These are phyloP conservation scores for Thalassiosira allenii DNA, from an alignment of 352 stramenopile species.

Conservation along the genomic window DNA sequence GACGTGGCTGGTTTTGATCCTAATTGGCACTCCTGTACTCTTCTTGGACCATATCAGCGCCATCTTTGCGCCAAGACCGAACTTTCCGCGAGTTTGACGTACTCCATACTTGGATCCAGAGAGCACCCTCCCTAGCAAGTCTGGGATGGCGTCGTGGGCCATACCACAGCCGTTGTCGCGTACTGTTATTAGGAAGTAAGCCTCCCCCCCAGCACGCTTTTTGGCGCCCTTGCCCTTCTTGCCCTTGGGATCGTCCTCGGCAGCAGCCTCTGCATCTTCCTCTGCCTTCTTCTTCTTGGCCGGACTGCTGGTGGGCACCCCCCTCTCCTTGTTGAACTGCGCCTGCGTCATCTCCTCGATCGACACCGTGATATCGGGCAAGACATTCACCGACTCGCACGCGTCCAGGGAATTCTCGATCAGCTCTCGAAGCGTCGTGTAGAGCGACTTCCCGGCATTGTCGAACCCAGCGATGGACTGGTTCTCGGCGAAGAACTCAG, in stretches of 20 bases:
- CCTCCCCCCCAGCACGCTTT: constrained; percentile 62
- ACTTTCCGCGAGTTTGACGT: constrained; percentile 89
- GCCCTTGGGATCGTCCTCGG: constrained; percentile 1
- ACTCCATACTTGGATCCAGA: constrained; percentile 90
- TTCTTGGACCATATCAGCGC: constrained; percentile 92
- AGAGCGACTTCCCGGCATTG: constrained; percentile 89
- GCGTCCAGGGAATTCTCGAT: constrained; percentile 86
- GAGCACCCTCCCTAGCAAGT: constrained; percentile 88
- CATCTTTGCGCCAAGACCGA: constrained; percentile 92
- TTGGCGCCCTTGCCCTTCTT: constrained; percentile 46
- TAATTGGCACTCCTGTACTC: constrained; percentile 88
- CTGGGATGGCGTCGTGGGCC: constrained; percentile 84
- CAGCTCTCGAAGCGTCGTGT: constrained; percentile 89
- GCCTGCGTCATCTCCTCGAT: constrained; percentile 83
- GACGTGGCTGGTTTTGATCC: constrained; percentile 77
- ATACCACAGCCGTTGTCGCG: constrained; percentile 90
- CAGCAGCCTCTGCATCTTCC: constrained; percentile 9
- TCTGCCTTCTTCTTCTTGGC: constrained; percentile 24
- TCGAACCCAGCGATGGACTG: constrained; percentile 92
- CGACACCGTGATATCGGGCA: constrained; percentile 70
- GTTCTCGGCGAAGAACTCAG: constrained; percentile 92
- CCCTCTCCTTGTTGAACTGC: constrained; percentile 85
- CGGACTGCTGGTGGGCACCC: constrained; percentile 57
- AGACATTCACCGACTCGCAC: constrained; percentile 73
- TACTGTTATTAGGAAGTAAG: constrained; percentile 87